phyloP scores from a whole-genome alignment of 768 basidiomycete species.

The Kwoniella sp. region DNA sequence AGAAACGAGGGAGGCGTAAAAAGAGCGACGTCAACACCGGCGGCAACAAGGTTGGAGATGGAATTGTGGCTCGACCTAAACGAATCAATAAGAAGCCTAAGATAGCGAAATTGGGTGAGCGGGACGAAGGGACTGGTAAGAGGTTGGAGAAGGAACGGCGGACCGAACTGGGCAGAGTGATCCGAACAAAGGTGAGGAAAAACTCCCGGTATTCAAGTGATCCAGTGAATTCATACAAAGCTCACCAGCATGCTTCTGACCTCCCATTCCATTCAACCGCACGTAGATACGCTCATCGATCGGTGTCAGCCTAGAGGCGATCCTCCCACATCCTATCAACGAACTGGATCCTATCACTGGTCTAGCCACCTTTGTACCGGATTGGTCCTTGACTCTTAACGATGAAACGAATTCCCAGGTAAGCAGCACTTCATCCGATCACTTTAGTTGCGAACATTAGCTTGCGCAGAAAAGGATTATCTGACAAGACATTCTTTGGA shows the following conservation, averaged over 20 bases:
- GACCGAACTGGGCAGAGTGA: slow-evolving; percentile 27
- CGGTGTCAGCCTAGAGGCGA: slow-evolving; percentile 23
- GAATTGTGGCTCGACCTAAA: not conserved
- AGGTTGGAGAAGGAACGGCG: slow-evolving; percentile 33
- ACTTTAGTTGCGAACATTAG: too few species aligned
- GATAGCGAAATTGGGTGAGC: not conserved
- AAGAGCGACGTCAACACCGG: not conserved
- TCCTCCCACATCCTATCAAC: slow-evolving; percentile 19
- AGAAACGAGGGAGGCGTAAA: not conserved
- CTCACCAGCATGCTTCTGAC: too few species aligned
- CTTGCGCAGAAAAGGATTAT: too few species aligned
- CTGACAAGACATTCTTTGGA: too few species aligned
- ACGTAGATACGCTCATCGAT: slow-evolving; percentile 24
- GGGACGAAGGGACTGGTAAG: slow-evolving; percentile 37
- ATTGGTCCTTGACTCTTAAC: slow-evolving; percentile 13
- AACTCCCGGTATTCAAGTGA: too few species aligned
- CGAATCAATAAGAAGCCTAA: not conserved
- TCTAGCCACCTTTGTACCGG: slow-evolving; percentile 3
- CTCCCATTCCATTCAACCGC: not conserved
- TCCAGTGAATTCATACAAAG: too few species aligned
- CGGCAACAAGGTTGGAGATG: not conserved
- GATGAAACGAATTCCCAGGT: slow-evolving; percentile 3
- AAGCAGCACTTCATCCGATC: too few species aligned
- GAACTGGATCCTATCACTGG: not conserved
- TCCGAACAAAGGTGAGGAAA: slow-evolving; percentile 31